Base-by-base conservation (phyloP, 257 asterid species). In the Phtheirospermum japonicum region DNA sequence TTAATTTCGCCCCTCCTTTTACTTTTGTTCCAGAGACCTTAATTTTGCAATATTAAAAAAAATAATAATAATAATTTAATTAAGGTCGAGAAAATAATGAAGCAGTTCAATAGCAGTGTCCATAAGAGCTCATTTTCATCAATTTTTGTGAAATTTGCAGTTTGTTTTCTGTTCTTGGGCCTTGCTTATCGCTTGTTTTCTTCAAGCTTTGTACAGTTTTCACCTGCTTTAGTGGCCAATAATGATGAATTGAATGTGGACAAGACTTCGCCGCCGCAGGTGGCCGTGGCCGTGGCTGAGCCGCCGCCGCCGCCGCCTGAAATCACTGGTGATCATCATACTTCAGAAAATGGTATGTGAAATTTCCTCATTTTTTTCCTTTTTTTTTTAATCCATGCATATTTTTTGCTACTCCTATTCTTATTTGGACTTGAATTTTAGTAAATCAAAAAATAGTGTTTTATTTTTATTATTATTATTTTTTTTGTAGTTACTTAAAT, bases 101-200 rank as follows among this genome's bases (percentile, higher is more conserved):
- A 82, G 65, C 68, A 43, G 19, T 9, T 69, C 49, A 40, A 20
- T 19, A 69, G 16, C 46, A 69, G 33, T 52, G 46, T 72, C 18
- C 49, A 18, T 5, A 70, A 66, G 69, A 75, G 48, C 57, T 72
- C 73, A 11, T 73, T 63, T 57, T 78, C 87, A 7, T 73, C 65
- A n/a, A 14, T 70, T 30, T 17, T 79, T 33, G 76, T 77, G 0
- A 85, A 85, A 54, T 73, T 79, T 18, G 77, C 33, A 1, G 78
- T 79, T 18, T 79, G 71, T 70, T 61, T 81, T 51, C 75, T 85
- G 40, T 16, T 81, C 42, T 19, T 83, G 67, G 85, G 85, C 12
- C 51, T 85, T 45, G 79, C 79, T 19, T 83, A 78, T 66, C 75
- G 80, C 53, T 62, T 83, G 9, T 73, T 69, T 64, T 75, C 80